Conservation (phyloP, 2,329 filamentous ascomycete genomes). For the Sarocladiaceae sp. region DNA sequence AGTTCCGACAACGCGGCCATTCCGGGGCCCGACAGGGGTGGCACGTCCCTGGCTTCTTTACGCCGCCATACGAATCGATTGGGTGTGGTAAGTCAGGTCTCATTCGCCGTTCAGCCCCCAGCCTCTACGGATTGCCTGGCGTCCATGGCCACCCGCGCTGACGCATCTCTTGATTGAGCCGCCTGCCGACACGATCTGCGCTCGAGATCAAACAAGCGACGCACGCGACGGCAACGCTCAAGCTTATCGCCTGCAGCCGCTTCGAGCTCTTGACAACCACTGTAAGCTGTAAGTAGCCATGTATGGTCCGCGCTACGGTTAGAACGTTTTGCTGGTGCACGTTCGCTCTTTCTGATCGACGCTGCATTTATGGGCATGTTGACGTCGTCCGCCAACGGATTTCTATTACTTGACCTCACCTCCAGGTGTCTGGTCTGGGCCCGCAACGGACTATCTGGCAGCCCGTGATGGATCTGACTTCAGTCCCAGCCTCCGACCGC, state of each 20-base stretch:
- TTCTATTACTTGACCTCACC: not conserved
- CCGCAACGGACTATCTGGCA: not conserved
- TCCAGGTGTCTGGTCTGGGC: not conserved
- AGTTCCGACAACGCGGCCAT: constrained; percentile 4
- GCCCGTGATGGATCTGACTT: constrained; percentile 2
- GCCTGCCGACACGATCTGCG: constrained; percentile 8
- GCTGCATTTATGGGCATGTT: not conserved
- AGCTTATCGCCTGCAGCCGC: not conserved
- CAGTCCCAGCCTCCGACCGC: not conserved
- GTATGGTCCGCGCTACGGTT: not conserved
- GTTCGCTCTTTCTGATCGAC: not conserved
- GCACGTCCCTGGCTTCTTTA: not conserved
- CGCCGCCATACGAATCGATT: not conserved
- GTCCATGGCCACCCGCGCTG: not conserved
- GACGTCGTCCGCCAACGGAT: not conserved
- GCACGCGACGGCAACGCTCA: not conserved
- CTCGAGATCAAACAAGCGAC: constrained; percentile 8
- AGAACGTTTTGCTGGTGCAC: not conserved
- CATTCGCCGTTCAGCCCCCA: constrained; percentile 1
- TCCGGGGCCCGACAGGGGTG: constrained; percentile 6
- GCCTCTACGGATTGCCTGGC: constrained; percentile 2
- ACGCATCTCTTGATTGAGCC: constrained; percentile 8
- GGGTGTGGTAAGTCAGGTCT: constrained; percentile 3
- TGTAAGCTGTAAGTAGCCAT: not conserved
- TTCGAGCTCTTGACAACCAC: not conserved